phyloP scores from a whole-genome alignment of 768 basidiomycete genomes.

The Naganishia randhawae region DNA sequence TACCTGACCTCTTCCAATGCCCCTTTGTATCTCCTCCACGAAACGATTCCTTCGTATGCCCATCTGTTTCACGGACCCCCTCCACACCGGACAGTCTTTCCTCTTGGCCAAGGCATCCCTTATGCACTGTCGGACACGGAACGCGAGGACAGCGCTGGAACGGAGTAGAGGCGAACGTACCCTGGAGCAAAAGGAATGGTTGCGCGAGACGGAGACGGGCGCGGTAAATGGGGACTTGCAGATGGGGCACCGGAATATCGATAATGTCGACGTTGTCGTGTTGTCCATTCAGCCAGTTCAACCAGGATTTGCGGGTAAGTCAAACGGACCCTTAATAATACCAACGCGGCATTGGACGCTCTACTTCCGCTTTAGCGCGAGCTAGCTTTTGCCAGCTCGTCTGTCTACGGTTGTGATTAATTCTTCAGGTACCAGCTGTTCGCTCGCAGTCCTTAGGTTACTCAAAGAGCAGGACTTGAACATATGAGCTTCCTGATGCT shows the following conservation, averaged over 20 bases:
- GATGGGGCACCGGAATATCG: conserved; percentile 68
- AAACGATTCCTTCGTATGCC: conserved; percentile 65
- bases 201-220: conserved; percentile 70
- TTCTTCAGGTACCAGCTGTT: too few species aligned
- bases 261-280: conserved; percentile 57
- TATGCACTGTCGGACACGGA: conserved; percentile 59
- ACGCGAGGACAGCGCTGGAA: not conserved
- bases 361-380: too few species aligned
- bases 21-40: too few species aligned
- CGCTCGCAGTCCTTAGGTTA: too few species aligned
- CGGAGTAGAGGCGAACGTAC: conserved; percentile 26
- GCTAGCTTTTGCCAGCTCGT: too few species aligned
- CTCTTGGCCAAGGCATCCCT: conserved; percentile 60
- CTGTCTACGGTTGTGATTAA: too few species aligned
- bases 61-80: conserved; percentile 60
- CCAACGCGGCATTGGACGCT: too few species aligned
- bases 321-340: too few species aligned
- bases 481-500: too few species aligned
- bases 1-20: too few species aligned
- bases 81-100: conserved; percentile 70
- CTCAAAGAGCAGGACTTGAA: too few species aligned
- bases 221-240: conserved; percentile 70
- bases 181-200: conserved; percentile 69
- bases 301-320: too few species aligned
- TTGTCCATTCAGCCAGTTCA: not conserved